These are phyloP conservation scores for Fomitiporia mediterranea DNA, from an alignment of 1,284 basidiomycete species.

Conservation along the genomic window DNA sequence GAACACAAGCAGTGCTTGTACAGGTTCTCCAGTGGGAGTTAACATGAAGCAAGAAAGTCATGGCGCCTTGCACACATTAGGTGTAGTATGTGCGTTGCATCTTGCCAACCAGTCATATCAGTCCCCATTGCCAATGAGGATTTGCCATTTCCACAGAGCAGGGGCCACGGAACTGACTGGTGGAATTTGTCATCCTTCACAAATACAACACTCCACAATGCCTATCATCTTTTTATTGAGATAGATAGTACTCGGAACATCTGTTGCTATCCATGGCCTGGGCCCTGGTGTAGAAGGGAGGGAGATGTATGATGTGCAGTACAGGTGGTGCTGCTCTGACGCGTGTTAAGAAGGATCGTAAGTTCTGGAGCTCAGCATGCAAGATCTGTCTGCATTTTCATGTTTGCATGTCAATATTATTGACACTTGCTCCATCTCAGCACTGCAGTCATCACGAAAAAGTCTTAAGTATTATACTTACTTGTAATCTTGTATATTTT, in stretches of 20 bases:
- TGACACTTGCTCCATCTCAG: too few species aligned
- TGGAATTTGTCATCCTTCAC: slow-evolving; percentile 14
- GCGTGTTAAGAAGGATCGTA: slow-evolving; percentile 46
- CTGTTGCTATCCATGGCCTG: slow-evolving; percentile 38
- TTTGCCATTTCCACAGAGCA: slow-evolving; percentile 4
- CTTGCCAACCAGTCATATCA: background rate
- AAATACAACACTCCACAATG: slow-evolving; percentile 42
- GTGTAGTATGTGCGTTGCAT: too few species aligned
- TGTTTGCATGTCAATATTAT: too few species aligned
- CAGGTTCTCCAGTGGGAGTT: background rate
- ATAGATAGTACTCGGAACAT: slow-evolving; percentile 48
- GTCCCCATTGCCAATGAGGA: background rate
- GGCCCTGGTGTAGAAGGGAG: slow-evolving; percentile 51
- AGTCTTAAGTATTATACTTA: too few species aligned
- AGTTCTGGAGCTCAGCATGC: slow-evolving; percentile 76
- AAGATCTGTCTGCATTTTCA: too few species aligned
- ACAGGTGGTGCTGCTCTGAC: slow-evolving; percentile 9
- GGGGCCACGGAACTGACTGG: slow-evolving; percentile 1
- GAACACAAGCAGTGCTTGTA: background rate
- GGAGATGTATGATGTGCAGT: slow-evolving; percentile 47
- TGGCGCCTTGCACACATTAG: background rate
- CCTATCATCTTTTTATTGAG: slow-evolving; percentile 51
- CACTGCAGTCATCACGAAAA: too few species aligned
- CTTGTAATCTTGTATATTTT: too few species aligned
- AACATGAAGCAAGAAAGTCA: background rate